Evolutionary conservation across 306 rosid genomes (phyloP), one percentile per base, ranked within the genome.

Genomic region (Fragaria vesca): DNA sequence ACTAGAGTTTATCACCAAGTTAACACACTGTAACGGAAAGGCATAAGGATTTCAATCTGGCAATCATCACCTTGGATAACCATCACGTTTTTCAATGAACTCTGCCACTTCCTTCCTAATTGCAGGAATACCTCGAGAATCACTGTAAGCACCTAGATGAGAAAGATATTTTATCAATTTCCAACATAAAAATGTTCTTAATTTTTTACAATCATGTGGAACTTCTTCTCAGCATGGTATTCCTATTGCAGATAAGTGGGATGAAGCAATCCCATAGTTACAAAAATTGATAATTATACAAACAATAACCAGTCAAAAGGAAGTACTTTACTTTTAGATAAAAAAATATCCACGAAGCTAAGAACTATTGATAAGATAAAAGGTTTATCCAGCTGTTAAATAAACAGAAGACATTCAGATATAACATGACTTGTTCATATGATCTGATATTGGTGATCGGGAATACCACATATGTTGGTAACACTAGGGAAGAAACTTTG

Each of bases 41-140:
- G 79, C 54, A 48, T 52, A 66, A 66, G 54, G 12, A 34, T 13
- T 66, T 72, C 15, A 13, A 45, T 52, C 58, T 24, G 12, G 51
- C 63, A 80, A 74, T 58, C 75, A 73, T 75, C 82, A 93, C 99
- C 97, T 95, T 69, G 97, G 99, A 87, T 93, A 93, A 52, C 98
- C 99, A 86, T 95, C 99, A 78, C 99, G 98, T 84, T 81, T 88
- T 58, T 80, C 87, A 79, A 95, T 95, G 87, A 91, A 95, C 81
- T 95, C 97, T 36, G 99, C 94, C 69, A 91, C 97, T 86, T 95
- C 99, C 89, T 95, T 90, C 85, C 97, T 82, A 78, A 95, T 55
- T 74, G 94, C 99, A 12, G 96, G 97, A 91, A 90, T 8, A 54
- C 99, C 99, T 78, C 99, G 93, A 54, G 99, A 95, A 77, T 95